Percentiles rank a stretch among this genome's conserved stretches.
Conservation (phyloP, 129 eudicot genomes). For the Flaveria bidentis region DNA sequence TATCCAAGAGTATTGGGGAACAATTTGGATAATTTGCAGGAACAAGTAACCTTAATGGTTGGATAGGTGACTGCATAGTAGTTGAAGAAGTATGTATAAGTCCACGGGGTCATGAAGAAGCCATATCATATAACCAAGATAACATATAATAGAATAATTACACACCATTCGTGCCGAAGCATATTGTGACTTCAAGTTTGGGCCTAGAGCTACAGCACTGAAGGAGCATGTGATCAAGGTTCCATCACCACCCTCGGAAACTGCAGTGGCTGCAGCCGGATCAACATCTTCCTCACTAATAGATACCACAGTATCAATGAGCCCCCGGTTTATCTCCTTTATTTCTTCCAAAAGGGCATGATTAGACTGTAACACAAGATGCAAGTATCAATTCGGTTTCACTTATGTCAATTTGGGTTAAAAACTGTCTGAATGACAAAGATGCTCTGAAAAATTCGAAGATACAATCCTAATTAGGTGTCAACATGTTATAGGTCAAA, state of each 20-base stretch:
- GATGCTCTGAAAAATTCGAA: not conserved
- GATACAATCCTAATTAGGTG: not conserved
- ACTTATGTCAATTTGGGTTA: not conserved
- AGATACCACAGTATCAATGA: slow-evolving; percentile 79
- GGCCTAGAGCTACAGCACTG: slow-evolving; percentile 84
- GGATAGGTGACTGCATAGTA: slow-evolving; percentile 80
- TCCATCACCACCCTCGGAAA: slow-evolving; percentile 76
- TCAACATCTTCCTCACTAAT: slow-evolving; percentile 79
- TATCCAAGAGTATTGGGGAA: slow-evolving; percentile 89
- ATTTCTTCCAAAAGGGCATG: slow-evolving; percentile 88
- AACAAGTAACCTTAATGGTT: slow-evolving; percentile 80
- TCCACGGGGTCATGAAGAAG: not conserved
- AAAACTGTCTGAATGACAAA: not conserved
- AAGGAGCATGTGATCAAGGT: slow-evolving; percentile 81
- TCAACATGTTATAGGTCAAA: not conserved
- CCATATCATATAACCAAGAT: slow-evolving; percentile 2
- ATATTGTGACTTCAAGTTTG: slow-evolving; percentile 74
- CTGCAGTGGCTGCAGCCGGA: slow-evolving; percentile 64
- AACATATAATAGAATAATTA: not conserved
- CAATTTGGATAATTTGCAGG: slow-evolving; percentile 86
- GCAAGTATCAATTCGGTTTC: not conserved
- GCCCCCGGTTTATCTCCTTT: slow-evolving; percentile 68
- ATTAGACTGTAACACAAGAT: slow-evolving; percentile 53
- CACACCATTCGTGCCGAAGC: slow-evolving; percentile 86
- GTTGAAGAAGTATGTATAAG: not conserved